Evolutionary conservation across 805 yeast genomes (phyloP).

Genomic region (Candida boleticola): DNA sequence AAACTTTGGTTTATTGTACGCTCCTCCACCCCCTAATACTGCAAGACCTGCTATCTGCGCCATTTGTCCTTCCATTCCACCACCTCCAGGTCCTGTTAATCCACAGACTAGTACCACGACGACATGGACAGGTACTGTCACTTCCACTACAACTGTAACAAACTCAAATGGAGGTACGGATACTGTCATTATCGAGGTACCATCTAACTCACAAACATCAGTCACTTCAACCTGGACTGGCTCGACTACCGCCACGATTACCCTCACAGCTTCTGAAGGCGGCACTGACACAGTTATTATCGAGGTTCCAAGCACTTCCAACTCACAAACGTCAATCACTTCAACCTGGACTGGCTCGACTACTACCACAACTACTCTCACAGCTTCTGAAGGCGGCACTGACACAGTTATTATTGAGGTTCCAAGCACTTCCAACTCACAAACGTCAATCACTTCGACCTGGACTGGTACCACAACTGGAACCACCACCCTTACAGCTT

Average conservation of each 20-base stretch:
- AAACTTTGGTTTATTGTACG: not conserved
- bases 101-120: not conserved
- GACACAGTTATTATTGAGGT: slow-evolving; percentile 9
- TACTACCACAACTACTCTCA: not conserved
- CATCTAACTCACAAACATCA: too few species aligned
- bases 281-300: too few species aligned
- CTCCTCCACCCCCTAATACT: not conserved
- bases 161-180: slow-evolving; percentile 7
- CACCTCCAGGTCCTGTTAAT: not conserved
- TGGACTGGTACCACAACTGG: slow-evolving; percentile 2
- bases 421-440: too few species aligned
- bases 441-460: not conserved
- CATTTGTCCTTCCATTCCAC: not conserved
- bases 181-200: slow-evolving; percentile 11
- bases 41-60: not conserved
- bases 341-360: too few species aligned
- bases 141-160: slow-evolving; percentile 7
- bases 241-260: too few species aligned
- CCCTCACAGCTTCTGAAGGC: too few species aligned
- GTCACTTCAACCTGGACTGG: too few species aligned
- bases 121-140: slow-evolving; percentile 10
- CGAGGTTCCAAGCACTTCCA: too few species aligned
- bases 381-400: not conserved
- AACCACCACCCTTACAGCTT: not conserved
- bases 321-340: too few species aligned